These are phyloP conservation scores for Thielaviopsis ethacetica DNA, from an alignment of 2,329 filamentous ascomycete genomes.

Conservation along the genomic window DNA sequence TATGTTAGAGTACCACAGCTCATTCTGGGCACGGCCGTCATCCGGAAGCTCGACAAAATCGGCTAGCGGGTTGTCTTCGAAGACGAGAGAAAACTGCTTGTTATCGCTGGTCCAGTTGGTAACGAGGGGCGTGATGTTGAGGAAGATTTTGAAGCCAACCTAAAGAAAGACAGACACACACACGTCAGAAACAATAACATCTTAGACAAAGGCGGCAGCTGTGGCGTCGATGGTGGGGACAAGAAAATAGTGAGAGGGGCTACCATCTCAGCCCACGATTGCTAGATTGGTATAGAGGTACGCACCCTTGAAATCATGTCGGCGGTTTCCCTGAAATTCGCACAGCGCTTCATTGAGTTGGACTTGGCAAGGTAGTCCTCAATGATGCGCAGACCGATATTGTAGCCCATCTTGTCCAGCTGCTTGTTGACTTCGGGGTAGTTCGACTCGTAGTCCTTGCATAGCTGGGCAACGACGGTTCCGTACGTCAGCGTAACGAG, in stretches of 20 bases:
- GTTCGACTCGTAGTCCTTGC: conserved; percentile 88
- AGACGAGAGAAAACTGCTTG: conserved; percentile 89
- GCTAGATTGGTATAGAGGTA: not conserved
- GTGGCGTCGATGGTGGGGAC: not conserved
- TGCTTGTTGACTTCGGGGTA: conserved; percentile 95
- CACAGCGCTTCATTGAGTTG: conserved; percentile 72
- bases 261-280: not conserved
- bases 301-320: conserved; percentile 86
- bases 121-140: conserved; percentile 86
- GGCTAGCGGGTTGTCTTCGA: conserved; percentile 91
- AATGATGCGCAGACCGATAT: conserved; percentile 87
- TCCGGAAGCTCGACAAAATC: conserved; percentile 97
- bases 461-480: conserved; percentile 90
- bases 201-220: not conserved
- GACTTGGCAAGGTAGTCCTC: conserved; percentile 97
- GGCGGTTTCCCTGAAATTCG: conserved; percentile 87
- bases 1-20: conserved; percentile 97
- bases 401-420: conserved; percentile 97
- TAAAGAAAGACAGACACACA: conserved; percentile 21
- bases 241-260: not conserved
- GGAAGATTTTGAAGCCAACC: conserved; percentile 98
- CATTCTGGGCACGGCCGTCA: conserved; percentile 86
- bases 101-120: conserved; percentile 93
- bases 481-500: conserved; percentile 95
- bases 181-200: not conserved